These are phyloP conservation scores for Didymellaceae sp. DNA, from an alignment of 2,329 filamentous ascomycete species.

Conservation along the genomic window DNA sequence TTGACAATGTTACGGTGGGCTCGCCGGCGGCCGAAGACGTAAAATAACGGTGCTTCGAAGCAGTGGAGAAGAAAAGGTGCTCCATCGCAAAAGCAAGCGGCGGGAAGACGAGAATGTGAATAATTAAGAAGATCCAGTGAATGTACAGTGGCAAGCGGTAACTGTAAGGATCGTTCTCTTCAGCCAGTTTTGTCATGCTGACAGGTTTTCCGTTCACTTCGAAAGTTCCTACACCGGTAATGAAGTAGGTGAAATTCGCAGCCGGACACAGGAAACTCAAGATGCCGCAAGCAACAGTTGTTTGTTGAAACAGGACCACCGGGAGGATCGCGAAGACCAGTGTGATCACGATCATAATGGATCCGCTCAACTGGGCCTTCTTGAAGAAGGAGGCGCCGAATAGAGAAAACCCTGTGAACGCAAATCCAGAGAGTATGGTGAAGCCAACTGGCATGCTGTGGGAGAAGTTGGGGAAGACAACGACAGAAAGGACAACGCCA, in stretches of 20 bases:
- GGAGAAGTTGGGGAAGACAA: conserved; percentile 29
- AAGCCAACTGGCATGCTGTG: conserved; percentile 26
- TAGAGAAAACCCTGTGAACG: conserved; percentile 30
- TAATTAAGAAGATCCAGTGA: conserved; percentile 28
- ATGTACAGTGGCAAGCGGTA: conserved; percentile 29
- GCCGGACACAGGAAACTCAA: conserved; percentile 32
- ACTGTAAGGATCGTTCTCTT: background rate
- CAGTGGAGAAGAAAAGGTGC: conserved; percentile 28
- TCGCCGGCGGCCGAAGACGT: conserved; percentile 6
- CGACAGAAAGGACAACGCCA: conserved; percentile 26
- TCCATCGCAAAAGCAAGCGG: conserved; percentile 30
- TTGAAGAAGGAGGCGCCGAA: conserved; percentile 36
- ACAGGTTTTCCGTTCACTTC: conserved; percentile 20
- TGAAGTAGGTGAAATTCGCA: conserved; percentile 35
- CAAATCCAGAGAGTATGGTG: conserved; percentile 30
- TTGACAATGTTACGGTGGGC: conserved; percentile 50
- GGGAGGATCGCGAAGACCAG: conserved; percentile 31
- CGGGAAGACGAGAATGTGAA: conserved; percentile 33
- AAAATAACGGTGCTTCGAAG: conserved; percentile 45
- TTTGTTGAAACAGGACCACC: conserved; percentile 26
- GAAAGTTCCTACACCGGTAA: conserved; percentile 30
- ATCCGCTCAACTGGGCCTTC: conserved; percentile 35
- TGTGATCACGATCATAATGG: conserved; percentile 31
- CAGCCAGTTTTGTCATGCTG: conserved; percentile 19
- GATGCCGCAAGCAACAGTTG: conserved; percentile 5